Evolutionary conservation across 2,329 filamentous ascomycete species (phyloP), one percentile per base, ranked within the genome.

Genomic region (Sporothrix inflata): DNA sequence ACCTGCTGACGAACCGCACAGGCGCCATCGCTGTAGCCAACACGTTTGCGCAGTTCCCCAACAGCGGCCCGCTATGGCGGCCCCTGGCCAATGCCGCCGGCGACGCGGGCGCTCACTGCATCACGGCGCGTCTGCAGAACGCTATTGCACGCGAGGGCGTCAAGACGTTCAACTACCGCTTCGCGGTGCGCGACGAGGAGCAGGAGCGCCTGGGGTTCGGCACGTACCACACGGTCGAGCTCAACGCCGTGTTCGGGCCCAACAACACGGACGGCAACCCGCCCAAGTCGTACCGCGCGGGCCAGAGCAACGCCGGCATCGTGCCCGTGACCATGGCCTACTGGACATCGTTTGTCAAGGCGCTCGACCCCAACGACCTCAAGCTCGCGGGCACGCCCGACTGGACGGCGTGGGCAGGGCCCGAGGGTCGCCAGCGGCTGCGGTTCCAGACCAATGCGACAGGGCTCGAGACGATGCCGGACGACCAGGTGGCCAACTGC

Each of bases 271-370:
- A 86, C 2, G 80, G 82, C 27, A 81, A 82, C 5, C 77, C 74
- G 79, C 16, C 90, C 0, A 77, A 77, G 2, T 90, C 87, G 63
- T 93, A 93, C 75, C 78, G 79, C 8, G 78, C 81, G 0, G 83
- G 82, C 3, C 82, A 82, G 78, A 83, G 80, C 24, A 93, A 93
- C 75, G 84, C 82, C 0, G 78, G 78, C 0, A 88, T 91, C 12
- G 84, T 91, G 0, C 84, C 86, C 0, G 79, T 90, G 0, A 86
- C 92, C 49, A 90, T 92, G 77, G 85, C 84, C 0, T 94, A 93
- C 79, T 94, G 91, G 91, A 88, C 89, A 1, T 92, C 89, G 74
- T 94, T 94, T 78, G 88, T 94, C 73, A 82, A 87, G 27, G 84
- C 83, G 0, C 84, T 89, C 55, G 84, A 94, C 78, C 92, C 92